A percentile compares a stretch with the other conserved stretches of the same genome.
Evolutionary conservation across 2,329 filamentous ascomycete species (phyloP).

Genomic region (Cladorrhinum sp.): DNA sequence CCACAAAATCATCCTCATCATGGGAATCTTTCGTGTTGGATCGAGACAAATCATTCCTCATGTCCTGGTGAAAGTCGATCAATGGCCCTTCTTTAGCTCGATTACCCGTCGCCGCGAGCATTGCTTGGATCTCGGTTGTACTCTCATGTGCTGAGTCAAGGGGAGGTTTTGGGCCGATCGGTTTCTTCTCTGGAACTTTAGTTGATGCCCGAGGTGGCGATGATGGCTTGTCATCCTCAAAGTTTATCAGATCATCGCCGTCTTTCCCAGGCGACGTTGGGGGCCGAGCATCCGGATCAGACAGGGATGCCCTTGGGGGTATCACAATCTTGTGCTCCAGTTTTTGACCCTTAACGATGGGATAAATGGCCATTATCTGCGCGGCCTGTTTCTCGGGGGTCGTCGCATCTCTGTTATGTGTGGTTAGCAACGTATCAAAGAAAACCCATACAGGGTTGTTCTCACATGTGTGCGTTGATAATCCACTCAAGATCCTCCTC

Average conservation of each 20-base stretch:
- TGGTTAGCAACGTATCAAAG: slow-evolving; percentile 10
- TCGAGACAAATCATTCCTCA: slow-evolving; percentile 50
- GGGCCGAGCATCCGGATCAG: slow-evolving; percentile 22
- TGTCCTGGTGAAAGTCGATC: slow-evolving; percentile 55
- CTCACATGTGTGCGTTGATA: slow-evolving; percentile 79
- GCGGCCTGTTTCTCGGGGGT: slow-evolving; percentile 69
- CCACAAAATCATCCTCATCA: slow-evolving; percentile 40
- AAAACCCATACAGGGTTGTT: slow-evolving; percentile 12
- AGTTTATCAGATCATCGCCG: slow-evolving; percentile 53
- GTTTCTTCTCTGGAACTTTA: not conserved
- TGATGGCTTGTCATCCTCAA: slow-evolving; percentile 42
- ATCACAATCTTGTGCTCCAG: slow-evolving; percentile 53
- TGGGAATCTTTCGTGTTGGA: slow-evolving; percentile 37
- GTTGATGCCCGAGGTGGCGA: not conserved
- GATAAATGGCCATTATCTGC: slow-evolving; percentile 83
- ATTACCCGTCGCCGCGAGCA: slow-evolving; percentile 49
- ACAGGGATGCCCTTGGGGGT: slow-evolving; percentile 42
- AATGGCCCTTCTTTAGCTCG: slow-evolving; percentile 46
- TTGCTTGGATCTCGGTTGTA: slow-evolving; percentile 39
- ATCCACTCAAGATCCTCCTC: slow-evolving; percentile 95
- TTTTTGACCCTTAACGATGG: slow-evolving; percentile 77
- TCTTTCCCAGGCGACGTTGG: slow-evolving; percentile 23
- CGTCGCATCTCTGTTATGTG: slow-evolving; percentile 51
- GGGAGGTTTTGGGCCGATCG: slow-evolving; percentile 11
- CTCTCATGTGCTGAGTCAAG: slow-evolving; percentile 27